Percentiles rank a stretch among this genome's conserved stretches.
phyloP scores from a whole-genome alignment of 805 yeast genomes.

The Metschnikowia corniflorae region DNA sequence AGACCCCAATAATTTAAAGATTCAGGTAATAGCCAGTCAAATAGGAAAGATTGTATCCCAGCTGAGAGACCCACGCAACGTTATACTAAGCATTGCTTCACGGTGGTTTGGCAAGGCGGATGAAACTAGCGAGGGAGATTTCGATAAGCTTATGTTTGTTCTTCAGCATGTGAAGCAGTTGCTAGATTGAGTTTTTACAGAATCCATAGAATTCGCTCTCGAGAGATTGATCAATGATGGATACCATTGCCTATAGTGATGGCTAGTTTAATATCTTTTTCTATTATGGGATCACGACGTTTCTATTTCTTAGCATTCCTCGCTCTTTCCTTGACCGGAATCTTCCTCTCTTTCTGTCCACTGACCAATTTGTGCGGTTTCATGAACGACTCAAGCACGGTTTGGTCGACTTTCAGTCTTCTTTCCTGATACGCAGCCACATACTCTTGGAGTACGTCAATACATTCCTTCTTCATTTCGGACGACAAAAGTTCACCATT shows the following conservation, averaged over 20 bases:
- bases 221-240: too few species aligned
- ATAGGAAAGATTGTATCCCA: constrained; percentile 40
- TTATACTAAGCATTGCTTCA: constrained; percentile 45
- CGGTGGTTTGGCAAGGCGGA: constrained; percentile 43
- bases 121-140: constrained; percentile 32
- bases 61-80: constrained; percentile 32
- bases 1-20: constrained; percentile 43
- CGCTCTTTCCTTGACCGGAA: constrained; percentile 55
- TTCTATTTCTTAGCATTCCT: constrained; percentile 38
- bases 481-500: constrained; percentile 85
- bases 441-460: constrained; percentile 72
- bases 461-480: constrained; percentile 87
- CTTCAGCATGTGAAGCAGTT: constrained; percentile 25
- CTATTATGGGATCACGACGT: constrained; percentile 3
- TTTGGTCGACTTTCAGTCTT: constrained; percentile 64
- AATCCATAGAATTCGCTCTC: too few species aligned
- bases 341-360: constrained; percentile 72
- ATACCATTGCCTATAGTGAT: too few species aligned
- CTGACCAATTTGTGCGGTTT: constrained; percentile 75
- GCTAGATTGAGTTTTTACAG: not conserved
- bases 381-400: constrained; percentile 65
- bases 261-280: too few species aligned
- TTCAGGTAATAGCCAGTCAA: constrained; percentile 48
- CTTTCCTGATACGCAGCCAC: constrained; percentile 79
- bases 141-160: constrained; percentile 44